A percentile compares a stretch with the other conserved stretches of the same genome.
Conservation (phyloP, 139 green algal genomes). For the Chlamydomonas eustigma region DNA sequence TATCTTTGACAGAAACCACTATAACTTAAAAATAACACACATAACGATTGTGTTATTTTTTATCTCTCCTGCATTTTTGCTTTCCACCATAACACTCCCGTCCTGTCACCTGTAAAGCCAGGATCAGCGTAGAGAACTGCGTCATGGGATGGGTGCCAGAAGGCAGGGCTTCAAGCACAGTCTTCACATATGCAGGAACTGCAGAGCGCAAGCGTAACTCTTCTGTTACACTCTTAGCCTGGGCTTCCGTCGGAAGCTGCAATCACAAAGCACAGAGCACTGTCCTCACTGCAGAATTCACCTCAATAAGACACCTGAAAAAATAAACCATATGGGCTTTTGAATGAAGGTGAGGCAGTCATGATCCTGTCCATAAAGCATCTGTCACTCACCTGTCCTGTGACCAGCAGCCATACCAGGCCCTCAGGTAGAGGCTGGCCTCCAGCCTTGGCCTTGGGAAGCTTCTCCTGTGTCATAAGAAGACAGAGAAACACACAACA, state of each 20-base stretch:
- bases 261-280: too few relatives aligned
- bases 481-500: too few relatives aligned
- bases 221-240: slow-evolving; percentile 55
- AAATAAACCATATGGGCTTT: too few relatives aligned
- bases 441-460: slow-evolving; percentile 67
- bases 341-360: too few relatives aligned
- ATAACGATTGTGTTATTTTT: too few relatives aligned
- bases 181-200: slow-evolving; percentile 62
- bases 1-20: too few relatives aligned
- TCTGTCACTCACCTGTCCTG: slow-evolving; percentile 67
- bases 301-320: too few relatives aligned
- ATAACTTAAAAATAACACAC: too few relatives aligned
- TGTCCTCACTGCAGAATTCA: too few relatives aligned
- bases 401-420: slow-evolving; percentile 96
- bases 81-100: too few relatives aligned
- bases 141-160: slow-evolving; percentile 89
- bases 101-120: slow-evolving; percentile 83
- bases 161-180: slow-evolving; percentile 74
- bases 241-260: slow-evolving; percentile 6
- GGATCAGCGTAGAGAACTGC: slow-evolving; percentile 68
- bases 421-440: slow-evolving; percentile 93
- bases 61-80: too few relatives aligned
- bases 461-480: slow-evolving; percentile 55
- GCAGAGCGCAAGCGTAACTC: slow-evolving; percentile 66
- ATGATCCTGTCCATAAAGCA: too few relatives aligned